These are phyloP conservation scores for Pilobolus umbonatus DNA, from an alignment of 192 early-diverging fungal species.

Conservation along the genomic window DNA sequence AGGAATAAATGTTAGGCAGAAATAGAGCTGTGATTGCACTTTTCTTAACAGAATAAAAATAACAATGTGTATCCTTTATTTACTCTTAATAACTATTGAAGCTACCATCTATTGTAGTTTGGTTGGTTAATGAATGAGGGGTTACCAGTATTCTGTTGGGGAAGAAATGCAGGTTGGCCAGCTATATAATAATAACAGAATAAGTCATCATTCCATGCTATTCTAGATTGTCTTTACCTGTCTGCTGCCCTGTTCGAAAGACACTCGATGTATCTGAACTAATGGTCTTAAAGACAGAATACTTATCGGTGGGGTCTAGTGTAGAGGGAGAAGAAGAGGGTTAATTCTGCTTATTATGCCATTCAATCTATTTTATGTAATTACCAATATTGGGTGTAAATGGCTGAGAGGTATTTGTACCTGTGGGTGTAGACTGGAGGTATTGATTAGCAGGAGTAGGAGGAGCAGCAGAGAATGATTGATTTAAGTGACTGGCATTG, in stretches of 20 bases:
- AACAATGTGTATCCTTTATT: no score
- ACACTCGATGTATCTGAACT: slow-evolving; percentile 23
- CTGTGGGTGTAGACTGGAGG: slow-evolving; percentile 16
- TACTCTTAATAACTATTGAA: no score
- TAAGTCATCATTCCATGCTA: no score
- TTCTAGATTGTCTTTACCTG: no score
- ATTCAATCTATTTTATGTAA: neutral
- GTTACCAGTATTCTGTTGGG: no score
- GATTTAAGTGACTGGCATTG: neutral
- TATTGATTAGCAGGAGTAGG: neutral
- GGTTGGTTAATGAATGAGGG: no score
- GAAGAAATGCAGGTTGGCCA: neutral
- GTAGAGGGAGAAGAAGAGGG: neutral
- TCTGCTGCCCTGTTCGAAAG: slow-evolving; percentile 7
- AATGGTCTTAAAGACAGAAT: slow-evolving; percentile 29
- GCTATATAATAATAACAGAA: neutral
- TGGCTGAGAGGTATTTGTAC: slow-evolving; percentile 12
- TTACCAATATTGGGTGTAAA: no score
- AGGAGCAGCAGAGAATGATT: slow-evolving; percentile 1
- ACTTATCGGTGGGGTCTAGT: slow-evolving; percentile 22
- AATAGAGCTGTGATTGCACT: no score
- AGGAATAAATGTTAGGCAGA: slow-evolving; percentile 21
- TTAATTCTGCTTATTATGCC: slow-evolving; percentile 7
- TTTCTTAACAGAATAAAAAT: no score
- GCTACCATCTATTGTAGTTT: no score